Base-by-base conservation (phyloP, 306 rosid species). In the Sphenostylis stenocarpa region DNA sequence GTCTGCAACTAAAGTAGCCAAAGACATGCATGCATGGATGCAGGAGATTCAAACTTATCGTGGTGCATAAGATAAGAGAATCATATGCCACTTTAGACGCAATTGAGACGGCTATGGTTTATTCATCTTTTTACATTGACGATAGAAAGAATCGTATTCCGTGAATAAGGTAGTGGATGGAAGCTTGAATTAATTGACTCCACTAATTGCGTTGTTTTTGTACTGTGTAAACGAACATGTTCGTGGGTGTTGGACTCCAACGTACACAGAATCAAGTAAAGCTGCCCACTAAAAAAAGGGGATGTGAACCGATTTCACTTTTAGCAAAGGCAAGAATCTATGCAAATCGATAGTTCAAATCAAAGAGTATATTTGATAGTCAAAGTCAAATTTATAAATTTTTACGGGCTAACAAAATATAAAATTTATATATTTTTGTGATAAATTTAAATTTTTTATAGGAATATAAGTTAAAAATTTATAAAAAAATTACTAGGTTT, bases 141-240 rank as follows among this genome's bases (percentile, higher is more conserved):
- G 17, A 48, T 48, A 52, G 31, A 15, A 56, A 21, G 81, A 81
- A 81, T 73, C 81, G 5, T 14, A 69, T 84, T 77, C 85, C 16
- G 6, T 61, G 26, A 56, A 72, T 15, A 33, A 7, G 14, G 5
- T 12, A 41, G 58, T 71, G 84, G 44, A 66, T n/a, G 44, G 34
- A 64, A 33, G 67, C 16, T 4, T 24, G 24, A 57, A 43, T 39
- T 39, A 39, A 41, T 75, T n/a, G n/a, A n/a, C n/a, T 81, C 71
- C 24, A 31, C 19, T 68, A 38, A 10, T 38, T 38, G 13, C 4
- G n/a, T 39, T 53, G 3, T 38, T 9, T 38, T 38, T 9, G 13
- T 38, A 36, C 3, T 36, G 2, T 9, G 41, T 29, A 71, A 10
- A 55, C 15, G 75, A 58, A 43, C 43, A 43, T 14, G 63, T 73